Evolutionary conservation across 2,329 filamentous ascomycete species (phyloP), one percentile per base, ranked within the genome.

Genomic region (Monilinia laxa): DNA sequence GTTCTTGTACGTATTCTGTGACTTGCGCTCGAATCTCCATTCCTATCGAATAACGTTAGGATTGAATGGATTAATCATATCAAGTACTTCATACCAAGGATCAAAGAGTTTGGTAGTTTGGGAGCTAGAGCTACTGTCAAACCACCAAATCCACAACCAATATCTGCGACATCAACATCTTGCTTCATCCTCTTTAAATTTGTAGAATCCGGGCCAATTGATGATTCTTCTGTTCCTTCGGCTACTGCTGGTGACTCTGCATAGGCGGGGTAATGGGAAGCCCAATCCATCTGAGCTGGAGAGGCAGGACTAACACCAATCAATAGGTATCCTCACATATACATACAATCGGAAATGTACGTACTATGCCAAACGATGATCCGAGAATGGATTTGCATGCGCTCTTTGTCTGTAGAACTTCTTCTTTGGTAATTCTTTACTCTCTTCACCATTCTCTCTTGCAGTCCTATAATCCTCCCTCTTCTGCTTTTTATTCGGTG

Each of bases 381-480:
- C 95, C 3, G 94, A 97, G 80, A 99, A 99, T 9, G 94, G 93
- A 81, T 99, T 99, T 70, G 95, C 95, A 80, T 99, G 95, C 49
- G 95, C 95, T 78, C 95, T 87, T 79, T 99, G 95, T 66, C 95
- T 87, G 78, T 97, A 99, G 81, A 95, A 97, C 81, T 91, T 94
- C 83, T 99, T 99, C 79, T 92, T 90, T 12, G 95, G 95, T 74
- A 97, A 80, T 73, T 76, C 73, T 40, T 70, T 72, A 23, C 69
- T 71, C 11, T 67, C 69, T 28, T 79, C 81, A 75, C 84, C 81
- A 69, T 84, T 80, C 49, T 80, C 79, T 62, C 83, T 82, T 64
- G 81, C 79, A 65, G 82, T 82, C 72, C 85, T 87, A 75, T 90
- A 91, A 68, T 84, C 84, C 67, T 87, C 84, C 71, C 90, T 87